Conservation (phyloP, 108 stramenopile genomes). For the Nitzschia sp. region DNA sequence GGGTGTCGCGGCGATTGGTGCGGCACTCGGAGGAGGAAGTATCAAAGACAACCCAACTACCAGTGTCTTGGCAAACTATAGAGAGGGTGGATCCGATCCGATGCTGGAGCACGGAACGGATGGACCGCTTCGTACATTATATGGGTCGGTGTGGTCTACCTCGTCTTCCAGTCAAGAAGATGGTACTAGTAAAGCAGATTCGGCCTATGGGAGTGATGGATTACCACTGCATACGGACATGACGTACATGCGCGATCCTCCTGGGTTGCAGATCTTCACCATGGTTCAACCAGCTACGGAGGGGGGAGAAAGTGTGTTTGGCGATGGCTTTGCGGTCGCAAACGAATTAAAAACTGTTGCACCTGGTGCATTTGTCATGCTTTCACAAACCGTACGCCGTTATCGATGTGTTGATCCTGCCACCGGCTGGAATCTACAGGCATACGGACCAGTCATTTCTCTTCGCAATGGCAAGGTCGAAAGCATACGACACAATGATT, state of each 20-base stretch:
- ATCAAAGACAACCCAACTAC: slow-evolving; percentile 29
- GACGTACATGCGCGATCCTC: slow-evolving; percentile 76
- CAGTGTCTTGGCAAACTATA: slow-evolving; percentile 34
- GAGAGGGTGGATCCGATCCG: slow-evolving; percentile 21
- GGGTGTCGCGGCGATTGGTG: slow-evolving; percentile 51
- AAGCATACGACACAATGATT: slow-evolving; percentile 81
- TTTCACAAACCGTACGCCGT: slow-evolving; percentile 49
- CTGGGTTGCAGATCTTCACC: slow-evolving; percentile 86
- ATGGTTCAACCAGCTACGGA: slow-evolving; percentile 70
- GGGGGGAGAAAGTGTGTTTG: slow-evolving; percentile 61
- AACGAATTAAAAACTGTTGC: slow-evolving; percentile 40
- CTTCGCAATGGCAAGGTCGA: slow-evolving; percentile 41
- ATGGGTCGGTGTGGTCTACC: slow-evolving; percentile 80
- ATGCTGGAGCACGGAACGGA: slow-evolving; percentile 48
- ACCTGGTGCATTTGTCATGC: slow-evolving; percentile 57
- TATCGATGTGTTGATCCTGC: slow-evolving; percentile 66
- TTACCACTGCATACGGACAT: slow-evolving; percentile 87
- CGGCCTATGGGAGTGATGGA: slow-evolving; percentile 71
- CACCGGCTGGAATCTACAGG: slow-evolving; percentile 82
- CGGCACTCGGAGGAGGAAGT: slow-evolving; percentile 49
- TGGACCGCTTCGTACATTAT: slow-evolving; percentile 81
- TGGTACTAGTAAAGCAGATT: slow-evolving; percentile 75
- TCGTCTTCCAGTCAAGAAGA: slow-evolving; percentile 39
- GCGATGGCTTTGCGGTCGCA: slow-evolving; percentile 78
- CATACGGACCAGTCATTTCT: slow-evolving; percentile 54